Evolutionary conservation across 23 red algal genomes (phyloP).

Genomic region (Gracilaria domingensis): DNA sequence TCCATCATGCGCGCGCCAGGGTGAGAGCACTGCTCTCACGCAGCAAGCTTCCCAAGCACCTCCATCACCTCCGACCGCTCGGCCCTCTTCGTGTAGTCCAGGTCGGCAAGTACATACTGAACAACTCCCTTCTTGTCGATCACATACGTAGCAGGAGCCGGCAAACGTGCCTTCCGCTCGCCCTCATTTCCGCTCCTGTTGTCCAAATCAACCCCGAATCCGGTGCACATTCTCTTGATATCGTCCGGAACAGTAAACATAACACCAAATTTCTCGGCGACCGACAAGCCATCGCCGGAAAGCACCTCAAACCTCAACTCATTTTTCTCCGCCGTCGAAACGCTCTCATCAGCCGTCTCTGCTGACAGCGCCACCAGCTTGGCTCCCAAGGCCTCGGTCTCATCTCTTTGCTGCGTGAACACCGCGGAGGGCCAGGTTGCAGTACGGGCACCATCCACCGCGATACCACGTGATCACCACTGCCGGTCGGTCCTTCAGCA

Average conservation of each 20-base stretch:
- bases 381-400: slow-evolving; percentile 9
- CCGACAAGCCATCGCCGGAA: slow-evolving; percentile 35
- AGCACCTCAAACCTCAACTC: slow-evolving; percentile 44
- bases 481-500: slow-evolving; percentile 12
- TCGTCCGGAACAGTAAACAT: slow-evolving; percentile 40
- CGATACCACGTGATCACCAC: slow-evolving; percentile 53
- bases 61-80: slow-evolving; percentile 47
- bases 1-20: too few relatives aligned
- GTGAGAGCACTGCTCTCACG: too few relatives aligned
- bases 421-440: slow-evolving; percentile 23
- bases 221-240: slow-evolving; percentile 26
- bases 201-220: slow-evolving; percentile 41
- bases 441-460: slow-evolving; percentile 60
- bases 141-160: slow-evolving; percentile 41
- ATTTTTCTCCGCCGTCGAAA: slow-evolving; percentile 19
- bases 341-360: slow-evolving; percentile 57
- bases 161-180: slow-evolving; percentile 35
- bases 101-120: slow-evolving; percentile 21
- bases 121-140: slow-evolving; percentile 32
- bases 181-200: slow-evolving; percentile 33
- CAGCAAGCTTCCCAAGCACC: not conserved
- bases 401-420: not conserved
- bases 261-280: slow-evolving; percentile 40
- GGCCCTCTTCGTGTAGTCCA: slow-evolving; percentile 47
- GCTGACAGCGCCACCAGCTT: slow-evolving; percentile 29